Evolutionary conservation across 768 basidiomycete genomes (phyloP).

Genomic region (Auriscalpium orientale): DNA sequence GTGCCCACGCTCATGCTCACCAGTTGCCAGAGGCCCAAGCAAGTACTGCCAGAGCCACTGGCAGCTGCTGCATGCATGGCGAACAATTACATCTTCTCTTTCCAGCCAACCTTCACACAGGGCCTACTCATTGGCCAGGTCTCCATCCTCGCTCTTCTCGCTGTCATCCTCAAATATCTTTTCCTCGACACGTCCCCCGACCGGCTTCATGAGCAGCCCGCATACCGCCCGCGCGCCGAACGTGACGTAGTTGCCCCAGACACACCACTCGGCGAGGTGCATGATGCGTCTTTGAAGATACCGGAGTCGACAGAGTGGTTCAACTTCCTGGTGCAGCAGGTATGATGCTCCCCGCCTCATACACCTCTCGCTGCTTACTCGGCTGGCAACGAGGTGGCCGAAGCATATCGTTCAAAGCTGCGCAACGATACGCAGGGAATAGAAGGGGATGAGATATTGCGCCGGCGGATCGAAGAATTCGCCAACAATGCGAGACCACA

Average conservation of each 20-base stretch:
- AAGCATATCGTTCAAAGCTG: conserved; percentile 72
- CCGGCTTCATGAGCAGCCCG: conserved; percentile 44
- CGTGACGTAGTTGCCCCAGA: conserved; percentile 1
- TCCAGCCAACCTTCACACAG: conserved; percentile 90
- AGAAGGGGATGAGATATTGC: conserved; percentile 79
- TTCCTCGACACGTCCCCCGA: conserved; percentile 74
- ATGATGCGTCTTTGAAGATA: conserved; percentile 19
- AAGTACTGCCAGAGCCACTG: no score
- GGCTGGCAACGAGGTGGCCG: conserved; percentile 35
- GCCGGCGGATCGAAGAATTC: conserved; percentile 71
- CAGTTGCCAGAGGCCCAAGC: neutral
- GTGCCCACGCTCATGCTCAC: neutral
- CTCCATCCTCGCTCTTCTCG: conserved; percentile 72
- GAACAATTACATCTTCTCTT: conserved; percentile 56
- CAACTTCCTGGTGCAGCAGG: conserved; percentile 79
- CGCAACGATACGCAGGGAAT: conserved; percentile 59
- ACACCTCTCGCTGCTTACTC: no score
- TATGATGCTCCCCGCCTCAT: conserved; percentile 22
- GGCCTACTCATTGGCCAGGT: conserved; percentile 89
- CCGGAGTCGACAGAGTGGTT: conserved; percentile 89
- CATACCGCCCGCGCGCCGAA: conserved; percentile 43
- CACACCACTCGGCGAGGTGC: neutral
- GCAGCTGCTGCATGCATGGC: conserved; percentile 23
- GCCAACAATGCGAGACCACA: conserved; percentile 71
- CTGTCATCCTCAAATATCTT: conserved; percentile 85